A percentile compares a stretch with the other conserved stretches of the same genome.
Evolutionary conservation across 2,329 filamentous ascomycete species (phyloP).

Genomic region (Alternaria gaisen): DNA sequence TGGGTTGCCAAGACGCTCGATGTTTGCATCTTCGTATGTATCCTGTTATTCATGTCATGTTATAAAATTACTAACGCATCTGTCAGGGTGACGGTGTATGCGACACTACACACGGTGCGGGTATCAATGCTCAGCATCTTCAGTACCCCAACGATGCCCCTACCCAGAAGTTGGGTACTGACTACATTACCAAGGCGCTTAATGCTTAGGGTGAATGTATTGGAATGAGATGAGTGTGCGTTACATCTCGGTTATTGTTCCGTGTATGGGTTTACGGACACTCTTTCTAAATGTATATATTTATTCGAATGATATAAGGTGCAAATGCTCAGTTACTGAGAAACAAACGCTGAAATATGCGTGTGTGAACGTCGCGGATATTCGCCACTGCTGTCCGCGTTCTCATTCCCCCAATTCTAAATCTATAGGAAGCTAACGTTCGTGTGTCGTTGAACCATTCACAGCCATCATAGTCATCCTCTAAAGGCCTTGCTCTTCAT

Average conservation of each 20-base stretch:
- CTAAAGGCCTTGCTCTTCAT: slow-evolving; percentile 27
- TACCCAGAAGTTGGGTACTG: slow-evolving; percentile 40
- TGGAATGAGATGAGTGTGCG: not conserved
- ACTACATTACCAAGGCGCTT: not conserved
- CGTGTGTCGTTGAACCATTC: not conserved
- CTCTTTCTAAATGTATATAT: not conserved
- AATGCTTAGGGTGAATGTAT: not conserved
- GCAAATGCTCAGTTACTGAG: not conserved
- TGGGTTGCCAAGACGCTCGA: slow-evolving; percentile 50
- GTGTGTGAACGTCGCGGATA: not conserved
- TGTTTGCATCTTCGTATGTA: slow-evolving; percentile 47
- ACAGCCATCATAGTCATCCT: not conserved
- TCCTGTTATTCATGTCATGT: not conserved
- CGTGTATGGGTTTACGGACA: not conserved
- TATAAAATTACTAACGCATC: not conserved
- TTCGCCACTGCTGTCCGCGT: not conserved
- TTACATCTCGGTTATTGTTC: slow-evolving; percentile 9
- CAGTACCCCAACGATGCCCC: slow-evolving; percentile 34
- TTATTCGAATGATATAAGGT: not conserved
- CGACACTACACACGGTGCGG: slow-evolving; percentile 44
- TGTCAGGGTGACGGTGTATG: slow-evolving; percentile 49
- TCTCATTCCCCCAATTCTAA: not conserved
- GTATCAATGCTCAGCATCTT: slow-evolving; percentile 45
- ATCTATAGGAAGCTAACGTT: not conserved
- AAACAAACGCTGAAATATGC: not conserved